These are phyloP conservation scores for Sporobolomyces phaffii DNA, from an alignment of 768 basidiomycete species.

Conservation along the genomic window DNA sequence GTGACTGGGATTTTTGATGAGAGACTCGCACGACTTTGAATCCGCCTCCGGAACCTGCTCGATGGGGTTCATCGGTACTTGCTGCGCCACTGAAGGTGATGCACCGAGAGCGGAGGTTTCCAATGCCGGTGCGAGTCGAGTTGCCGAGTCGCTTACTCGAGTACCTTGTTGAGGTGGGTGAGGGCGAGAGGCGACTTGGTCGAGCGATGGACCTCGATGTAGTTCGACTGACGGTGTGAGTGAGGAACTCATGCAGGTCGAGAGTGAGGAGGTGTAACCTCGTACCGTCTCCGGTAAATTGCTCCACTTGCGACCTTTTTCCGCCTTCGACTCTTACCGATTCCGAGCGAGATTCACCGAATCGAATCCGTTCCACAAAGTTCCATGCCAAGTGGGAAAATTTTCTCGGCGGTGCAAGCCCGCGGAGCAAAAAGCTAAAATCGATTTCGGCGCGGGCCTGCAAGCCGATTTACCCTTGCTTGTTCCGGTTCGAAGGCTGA, in stretches of 20 bases:
- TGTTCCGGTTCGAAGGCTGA: no score
- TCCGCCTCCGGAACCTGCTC: not conserved
- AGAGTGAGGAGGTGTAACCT: no score
- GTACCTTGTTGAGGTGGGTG: not conserved
- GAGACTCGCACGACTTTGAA: no score
- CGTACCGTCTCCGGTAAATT: not conserved
- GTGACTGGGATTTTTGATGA: constrained; percentile 6
- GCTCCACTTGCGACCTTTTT: not conserved
- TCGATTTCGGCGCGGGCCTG: no score
- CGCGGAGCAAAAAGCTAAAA: no score
- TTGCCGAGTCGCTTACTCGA: not conserved
- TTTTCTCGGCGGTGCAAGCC: not conserved
- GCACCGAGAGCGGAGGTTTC: not conserved
- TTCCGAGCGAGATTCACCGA: no score
- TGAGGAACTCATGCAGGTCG: no score
- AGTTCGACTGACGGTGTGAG: no score
- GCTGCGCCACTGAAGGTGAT: not conserved
- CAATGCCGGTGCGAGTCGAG: not conserved
- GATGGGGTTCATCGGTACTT: not conserved
- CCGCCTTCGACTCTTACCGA: no score
- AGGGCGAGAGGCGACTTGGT: not conserved
- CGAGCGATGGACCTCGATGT: not conserved
- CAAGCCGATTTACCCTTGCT: no score
- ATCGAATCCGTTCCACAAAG: not conserved
- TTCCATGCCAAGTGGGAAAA: constrained; percentile 1